phyloP scores from a whole-genome alignment of 2,329 filamentous ascomycete species.

The Aspergillus hiratsukae region DNA sequence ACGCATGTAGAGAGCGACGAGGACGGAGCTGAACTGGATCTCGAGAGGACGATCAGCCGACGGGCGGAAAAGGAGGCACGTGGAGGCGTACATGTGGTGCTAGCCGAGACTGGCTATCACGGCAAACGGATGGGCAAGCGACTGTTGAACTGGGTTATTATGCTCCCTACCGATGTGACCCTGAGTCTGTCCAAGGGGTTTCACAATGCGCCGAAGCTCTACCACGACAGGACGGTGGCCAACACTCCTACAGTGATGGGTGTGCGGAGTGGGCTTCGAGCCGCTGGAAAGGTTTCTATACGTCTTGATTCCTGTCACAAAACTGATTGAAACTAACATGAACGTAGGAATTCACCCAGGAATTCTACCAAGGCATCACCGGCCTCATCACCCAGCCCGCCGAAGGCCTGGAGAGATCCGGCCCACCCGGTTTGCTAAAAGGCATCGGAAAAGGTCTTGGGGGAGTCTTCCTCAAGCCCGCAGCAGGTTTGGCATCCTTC shows the following conservation, averaged over 20 bases:
- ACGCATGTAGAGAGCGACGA: not conserved
- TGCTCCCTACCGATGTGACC: conserved; percentile 79
- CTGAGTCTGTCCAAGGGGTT: conserved; percentile 80
- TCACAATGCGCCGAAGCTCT: conserved; percentile 79
- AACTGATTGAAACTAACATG: conserved; percentile 1
- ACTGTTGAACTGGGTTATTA: conserved; percentile 71
- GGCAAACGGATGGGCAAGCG: conserved; percentile 64
- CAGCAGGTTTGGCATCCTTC: conserved; percentile 56
- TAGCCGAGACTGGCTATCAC: conserved; percentile 57
- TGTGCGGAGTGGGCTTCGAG: conserved; percentile 67
- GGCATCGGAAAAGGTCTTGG: conserved; percentile 80
- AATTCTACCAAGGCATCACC: conserved; percentile 75
- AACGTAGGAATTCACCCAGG: conserved; percentile 62
- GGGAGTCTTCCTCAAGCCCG: conserved; percentile 76
- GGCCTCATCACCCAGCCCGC: conserved; percentile 76
- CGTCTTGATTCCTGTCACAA: not conserved
- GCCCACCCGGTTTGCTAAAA: conserved; percentile 65
- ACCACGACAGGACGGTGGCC: conserved; percentile 77
- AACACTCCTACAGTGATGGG: conserved; percentile 75
- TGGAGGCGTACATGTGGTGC: conserved; percentile 1
- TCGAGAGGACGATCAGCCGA: conserved; percentile 10
- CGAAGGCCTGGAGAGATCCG: conserved; percentile 63
- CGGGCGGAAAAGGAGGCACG: conserved; percentile 3
- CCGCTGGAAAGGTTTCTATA: conserved; percentile 61
- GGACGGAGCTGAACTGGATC: not conserved